Conservation (phyloP, 148 eudicot genomes). For the Vaccinium vitisidaea region DNA sequence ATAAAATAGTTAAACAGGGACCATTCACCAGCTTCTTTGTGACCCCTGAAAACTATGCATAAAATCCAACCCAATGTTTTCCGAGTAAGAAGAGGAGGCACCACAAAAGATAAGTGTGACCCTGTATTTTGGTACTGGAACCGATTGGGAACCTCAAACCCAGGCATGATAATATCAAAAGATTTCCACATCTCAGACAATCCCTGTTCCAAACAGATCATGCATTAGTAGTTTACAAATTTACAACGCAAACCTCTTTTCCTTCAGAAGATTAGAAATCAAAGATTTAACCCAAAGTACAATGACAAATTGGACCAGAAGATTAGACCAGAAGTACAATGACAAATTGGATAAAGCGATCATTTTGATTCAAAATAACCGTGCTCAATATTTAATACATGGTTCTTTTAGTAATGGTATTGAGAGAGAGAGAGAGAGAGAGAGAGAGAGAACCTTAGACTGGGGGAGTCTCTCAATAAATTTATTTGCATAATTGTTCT, state of each 20-base stretch:
- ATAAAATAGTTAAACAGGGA: neutral
- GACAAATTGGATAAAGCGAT: too few species aligned
- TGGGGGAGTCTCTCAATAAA: neutral
- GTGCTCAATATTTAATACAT: neutral
- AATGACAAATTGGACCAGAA: neutral
- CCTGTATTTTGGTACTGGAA: slow-evolving; percentile 6
- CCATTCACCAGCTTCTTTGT: neutral
- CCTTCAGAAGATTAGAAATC: neutral
- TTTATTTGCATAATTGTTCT: neutral
- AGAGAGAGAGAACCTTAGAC: neutral
- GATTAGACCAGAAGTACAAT: neutral
- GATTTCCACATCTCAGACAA: neutral
- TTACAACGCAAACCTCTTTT: neutral
- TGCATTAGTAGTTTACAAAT: neutral
- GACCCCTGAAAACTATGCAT: neutral
- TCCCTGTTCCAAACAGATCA: neutral
- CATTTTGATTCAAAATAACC: neutral
- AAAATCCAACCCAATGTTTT: neutral
- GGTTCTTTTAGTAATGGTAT: too few species aligned
- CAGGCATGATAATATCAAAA: neutral
- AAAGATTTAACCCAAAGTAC: neutral
- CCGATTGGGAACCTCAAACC: slow-evolving; percentile 4
- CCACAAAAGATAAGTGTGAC: neutral
- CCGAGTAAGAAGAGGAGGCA: neutral
- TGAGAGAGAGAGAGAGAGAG: neutral